phyloP scores from a whole-genome alignment of 192 early-diverging fungal genomes.

The Phlyctochytrium planicorne region DNA sequence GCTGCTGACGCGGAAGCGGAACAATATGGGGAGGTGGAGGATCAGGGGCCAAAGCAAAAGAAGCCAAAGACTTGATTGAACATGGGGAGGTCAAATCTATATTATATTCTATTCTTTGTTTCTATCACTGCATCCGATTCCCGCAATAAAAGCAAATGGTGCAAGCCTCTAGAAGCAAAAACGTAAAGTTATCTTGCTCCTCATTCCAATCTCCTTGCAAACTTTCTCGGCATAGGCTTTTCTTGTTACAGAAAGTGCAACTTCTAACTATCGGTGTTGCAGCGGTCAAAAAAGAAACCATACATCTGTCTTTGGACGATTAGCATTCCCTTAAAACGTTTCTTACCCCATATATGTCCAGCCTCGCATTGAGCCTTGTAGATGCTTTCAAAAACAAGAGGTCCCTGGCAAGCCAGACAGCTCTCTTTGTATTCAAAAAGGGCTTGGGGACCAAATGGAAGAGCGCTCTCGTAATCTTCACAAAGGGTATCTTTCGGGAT shows the following conservation, averaged over 20 bases:
- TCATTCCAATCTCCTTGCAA: too few relatives aligned
- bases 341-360: constrained; percentile 26
- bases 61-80: background rate
- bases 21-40: constrained; percentile 3
- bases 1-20: background rate
- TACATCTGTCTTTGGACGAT: too few relatives aligned
- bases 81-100: too few relatives aligned
- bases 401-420: constrained; percentile 18
- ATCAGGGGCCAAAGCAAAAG: constrained; percentile 3
- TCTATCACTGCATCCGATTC: constrained; percentile 6
- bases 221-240: too few relatives aligned
- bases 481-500: too few relatives aligned
- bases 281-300: constrained; percentile 19
- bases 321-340: background rate
- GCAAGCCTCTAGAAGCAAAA: background rate
- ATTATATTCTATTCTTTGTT: too few relatives aligned
- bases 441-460: too few relatives aligned
- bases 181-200: constrained; percentile 3
- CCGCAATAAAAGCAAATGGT: constrained; percentile 26
- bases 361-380: constrained; percentile 22
- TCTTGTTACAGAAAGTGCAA: too few relatives aligned
- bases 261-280: constrained; percentile 15
- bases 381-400: constrained; percentile 10
- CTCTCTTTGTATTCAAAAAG: too few relatives aligned
- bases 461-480: too few relatives aligned